Evolutionary conservation across 1,284 basidiomycete species (phyloP).

Genomic region (Veloporphyrellus conicus): DNA sequence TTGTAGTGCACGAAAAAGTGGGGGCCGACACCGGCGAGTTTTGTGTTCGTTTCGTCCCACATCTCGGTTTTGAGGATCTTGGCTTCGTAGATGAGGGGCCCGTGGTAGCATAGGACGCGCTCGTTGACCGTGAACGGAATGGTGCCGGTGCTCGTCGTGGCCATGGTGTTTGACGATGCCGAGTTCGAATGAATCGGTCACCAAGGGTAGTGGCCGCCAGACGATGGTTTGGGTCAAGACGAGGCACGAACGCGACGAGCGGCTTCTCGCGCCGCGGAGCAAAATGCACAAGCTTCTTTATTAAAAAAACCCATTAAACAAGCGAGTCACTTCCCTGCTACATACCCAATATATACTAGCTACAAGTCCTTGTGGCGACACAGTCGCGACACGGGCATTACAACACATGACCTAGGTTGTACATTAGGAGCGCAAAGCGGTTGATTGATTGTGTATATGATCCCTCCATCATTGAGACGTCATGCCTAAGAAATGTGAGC

Average conservation of each 20-base stretch:
- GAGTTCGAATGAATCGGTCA: not conserved
- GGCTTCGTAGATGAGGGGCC: slow-evolving; percentile 45
- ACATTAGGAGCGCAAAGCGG: too few species aligned
- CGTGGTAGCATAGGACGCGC: slow-evolving; percentile 26
- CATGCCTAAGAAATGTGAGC: not conserved
- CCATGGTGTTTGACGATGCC: not conserved
- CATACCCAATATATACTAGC: not conserved
- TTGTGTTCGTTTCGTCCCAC: slow-evolving; percentile 68
- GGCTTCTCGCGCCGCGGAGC: too few species aligned
- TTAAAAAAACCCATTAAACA: too few species aligned
- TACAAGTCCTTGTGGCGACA: not conserved
- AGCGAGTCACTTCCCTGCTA: too few species aligned
- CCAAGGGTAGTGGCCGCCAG: too few species aligned
- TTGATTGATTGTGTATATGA: too few species aligned
- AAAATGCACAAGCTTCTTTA: too few species aligned
- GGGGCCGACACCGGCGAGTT: slow-evolving; percentile 64
- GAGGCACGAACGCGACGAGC: too few species aligned
- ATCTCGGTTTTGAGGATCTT: slow-evolving; percentile 83
- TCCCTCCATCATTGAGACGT: not conserved
- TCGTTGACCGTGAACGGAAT: slow-evolving; percentile 24
- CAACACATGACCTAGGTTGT: too few species aligned
- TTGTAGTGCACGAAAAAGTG: slow-evolving; percentile 98
- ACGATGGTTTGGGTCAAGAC: too few species aligned
- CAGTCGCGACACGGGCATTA: not conserved
- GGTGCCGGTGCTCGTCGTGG: slow-evolving; percentile 15